Conservation (phyloP, 805 yeast species). For the Nakazawaea ishiwadae region DNA sequence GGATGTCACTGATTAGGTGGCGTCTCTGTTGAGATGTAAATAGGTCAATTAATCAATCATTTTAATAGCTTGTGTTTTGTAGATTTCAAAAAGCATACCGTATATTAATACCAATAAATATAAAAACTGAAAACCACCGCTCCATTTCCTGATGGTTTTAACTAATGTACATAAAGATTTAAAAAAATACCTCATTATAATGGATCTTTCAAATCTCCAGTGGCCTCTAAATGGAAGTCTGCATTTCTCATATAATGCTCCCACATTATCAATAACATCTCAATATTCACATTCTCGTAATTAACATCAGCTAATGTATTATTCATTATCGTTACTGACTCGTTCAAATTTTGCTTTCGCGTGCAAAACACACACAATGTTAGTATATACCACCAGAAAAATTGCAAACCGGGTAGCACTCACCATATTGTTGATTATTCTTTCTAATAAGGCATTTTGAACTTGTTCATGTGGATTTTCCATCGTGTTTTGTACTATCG, state of each 20-base stretch:
- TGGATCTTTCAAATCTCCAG: conserved; percentile 58
- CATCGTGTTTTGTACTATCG: conserved; percentile 33
- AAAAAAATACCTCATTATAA: no score
- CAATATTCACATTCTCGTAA: conserved; percentile 62
- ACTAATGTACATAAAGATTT: no score
- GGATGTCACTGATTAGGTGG: no score
- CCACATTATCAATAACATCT: conserved; percentile 74
- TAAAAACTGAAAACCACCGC: no score
- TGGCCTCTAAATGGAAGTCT: conserved; percentile 63
- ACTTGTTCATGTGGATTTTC: conserved; percentile 85
- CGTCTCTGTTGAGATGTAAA: no score
- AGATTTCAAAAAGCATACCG: no score
- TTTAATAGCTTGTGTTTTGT: no score
- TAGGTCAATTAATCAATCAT: no score
- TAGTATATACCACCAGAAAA: conserved; percentile 2
- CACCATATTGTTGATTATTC: conserved; percentile 75
- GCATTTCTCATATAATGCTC: conserved; percentile 68
- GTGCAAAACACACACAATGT: no score
- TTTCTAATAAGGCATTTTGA: conserved; percentile 67
- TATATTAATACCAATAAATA: no score
- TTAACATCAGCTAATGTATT: conserved; percentile 57
- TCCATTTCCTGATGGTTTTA: no score
- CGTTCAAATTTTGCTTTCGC: conserved; percentile 61
- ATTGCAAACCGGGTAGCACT: conserved; percentile 32
- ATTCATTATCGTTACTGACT: conserved; percentile 62